Evolutionary conservation across 2,329 filamentous ascomycete species (phyloP).

Genomic region (Chaetomiaceae sp.): DNA sequence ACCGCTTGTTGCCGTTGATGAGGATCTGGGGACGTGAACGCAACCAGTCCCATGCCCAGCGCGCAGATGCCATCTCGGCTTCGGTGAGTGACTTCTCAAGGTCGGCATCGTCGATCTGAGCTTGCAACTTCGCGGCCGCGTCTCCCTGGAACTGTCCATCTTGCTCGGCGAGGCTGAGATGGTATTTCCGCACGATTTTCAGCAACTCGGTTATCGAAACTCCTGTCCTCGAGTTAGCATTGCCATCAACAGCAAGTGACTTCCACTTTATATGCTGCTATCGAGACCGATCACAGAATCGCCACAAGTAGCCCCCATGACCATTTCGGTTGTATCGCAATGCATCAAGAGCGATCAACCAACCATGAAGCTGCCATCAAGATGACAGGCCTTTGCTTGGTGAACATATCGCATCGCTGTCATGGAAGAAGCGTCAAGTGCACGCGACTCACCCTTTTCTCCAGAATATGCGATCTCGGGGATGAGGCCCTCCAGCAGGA

Average conservation of each 20-base stretch:
- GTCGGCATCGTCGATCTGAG: slow-evolving; percentile 5
- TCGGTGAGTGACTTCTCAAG: slow-evolving; percentile 22
- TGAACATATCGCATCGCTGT: neutral
- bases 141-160: slow-evolving; percentile 9
- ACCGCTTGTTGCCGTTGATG: slow-evolving; percentile 34
- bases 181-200: slow-evolving; percentile 26
- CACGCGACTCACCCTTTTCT: slow-evolving; percentile 35
- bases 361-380: no score
- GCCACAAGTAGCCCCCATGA: neutral
- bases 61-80: slow-evolving; percentile 35
- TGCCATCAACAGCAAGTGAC: neutral
- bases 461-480: slow-evolving; percentile 42
- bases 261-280: neutral
- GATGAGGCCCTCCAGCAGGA: slow-evolving; percentile 42
- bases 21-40: slow-evolving; percentile 38
- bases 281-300: neutral
- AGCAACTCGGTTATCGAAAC: slow-evolving; percentile 23
- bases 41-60: slow-evolving; percentile 42
- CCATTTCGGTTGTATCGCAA: neutral
- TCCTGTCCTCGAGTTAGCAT: slow-evolving; percentile 22
- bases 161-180: slow-evolving; percentile 16
- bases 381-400: neutral
- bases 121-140: neutral
- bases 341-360: neutral
- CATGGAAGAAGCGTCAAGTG: neutral